phyloP scores from a whole-genome alignment of 2,329 filamentous ascomycete genomes.

The Colletotrichum orbiculare region DNA sequence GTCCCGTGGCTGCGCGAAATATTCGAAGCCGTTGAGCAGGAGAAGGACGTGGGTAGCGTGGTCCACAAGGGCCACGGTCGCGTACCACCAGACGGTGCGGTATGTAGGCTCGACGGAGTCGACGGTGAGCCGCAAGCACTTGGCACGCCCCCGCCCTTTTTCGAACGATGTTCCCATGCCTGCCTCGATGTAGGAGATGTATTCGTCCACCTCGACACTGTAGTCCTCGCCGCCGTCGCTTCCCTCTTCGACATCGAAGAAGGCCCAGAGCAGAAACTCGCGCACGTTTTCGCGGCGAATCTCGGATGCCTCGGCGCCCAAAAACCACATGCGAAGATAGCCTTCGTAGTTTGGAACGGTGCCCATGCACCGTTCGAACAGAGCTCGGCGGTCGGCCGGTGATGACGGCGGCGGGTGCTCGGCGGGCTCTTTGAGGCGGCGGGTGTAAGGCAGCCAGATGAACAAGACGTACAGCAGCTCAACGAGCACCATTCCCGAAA shows the following conservation, averaged over 20 bases:
- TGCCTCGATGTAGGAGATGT: slow-evolving; percentile 63
- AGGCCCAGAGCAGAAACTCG: slow-evolving; percentile 76
- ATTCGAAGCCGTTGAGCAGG: slow-evolving; percentile 60
- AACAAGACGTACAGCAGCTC: slow-evolving; percentile 56
- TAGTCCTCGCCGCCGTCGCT: not conserved
- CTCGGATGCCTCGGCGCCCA: slow-evolving; percentile 66
- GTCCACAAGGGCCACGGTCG: slow-evolving; percentile 66
- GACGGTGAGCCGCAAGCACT: slow-evolving; percentile 70
- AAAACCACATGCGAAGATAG: slow-evolving; percentile 74
- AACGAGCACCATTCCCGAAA: slow-evolving; percentile 40
- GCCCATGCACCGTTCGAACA: slow-evolving; percentile 67
- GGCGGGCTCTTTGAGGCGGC: slow-evolving; percentile 51
- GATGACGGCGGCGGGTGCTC: slow-evolving; percentile 55
- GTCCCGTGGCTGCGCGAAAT: slow-evolving; percentile 56
- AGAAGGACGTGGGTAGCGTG: slow-evolving; percentile 59
- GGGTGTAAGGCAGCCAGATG: slow-evolving; percentile 56
- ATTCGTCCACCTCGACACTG: slow-evolving; percentile 52
- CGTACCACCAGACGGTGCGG: slow-evolving; percentile 72
- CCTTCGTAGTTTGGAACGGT: slow-evolving; percentile 65
- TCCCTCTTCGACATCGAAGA: slow-evolving; percentile 61
- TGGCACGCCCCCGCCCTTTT: slow-evolving; percentile 65
- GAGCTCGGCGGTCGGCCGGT: slow-evolving; percentile 58
- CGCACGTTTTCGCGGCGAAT: slow-evolving; percentile 75
- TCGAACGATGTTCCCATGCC: slow-evolving; percentile 61
- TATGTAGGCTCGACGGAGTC: slow-evolving; percentile 71